A percentile compares a stretch with the other conserved stretches of the same genome.
Conservation (phyloP, 768 basidiomycete genomes). For the Porphyrellus cyaneotinctus region DNA sequence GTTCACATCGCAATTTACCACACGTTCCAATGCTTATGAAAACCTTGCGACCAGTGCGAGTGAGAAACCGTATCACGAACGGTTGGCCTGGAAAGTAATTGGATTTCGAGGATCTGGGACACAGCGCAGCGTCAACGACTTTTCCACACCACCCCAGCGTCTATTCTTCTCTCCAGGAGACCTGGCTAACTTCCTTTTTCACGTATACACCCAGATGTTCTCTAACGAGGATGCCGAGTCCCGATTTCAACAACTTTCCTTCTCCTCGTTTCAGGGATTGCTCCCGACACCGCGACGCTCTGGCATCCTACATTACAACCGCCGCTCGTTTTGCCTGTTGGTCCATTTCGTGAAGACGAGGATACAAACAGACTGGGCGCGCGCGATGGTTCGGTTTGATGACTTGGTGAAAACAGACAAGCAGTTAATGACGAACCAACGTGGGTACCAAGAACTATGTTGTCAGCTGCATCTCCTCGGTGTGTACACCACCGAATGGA, state of each 20-base stretch:
- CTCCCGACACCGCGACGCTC: background rate
- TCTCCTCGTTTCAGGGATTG: background rate
- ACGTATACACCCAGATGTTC: constrained; percentile 27
- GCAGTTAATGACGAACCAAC: constrained; percentile 17
- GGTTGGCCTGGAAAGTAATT: constrained; percentile 24
- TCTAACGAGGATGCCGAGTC: constrained; percentile 17
- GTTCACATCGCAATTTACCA: constrained; percentile 22
- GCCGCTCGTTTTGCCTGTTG: constrained; percentile 45
- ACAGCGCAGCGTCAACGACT: background rate
- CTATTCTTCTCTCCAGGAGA: constrained; percentile 13
- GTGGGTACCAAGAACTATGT: constrained; percentile 44
- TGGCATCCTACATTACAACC: constrained; percentile 40
- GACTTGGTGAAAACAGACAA: constrained; percentile 5
- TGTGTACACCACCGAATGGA: constrained; percentile 29
- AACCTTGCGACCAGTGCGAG: background rate
- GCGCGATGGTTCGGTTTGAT: constrained; percentile 36
- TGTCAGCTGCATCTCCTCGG: constrained; percentile 40
- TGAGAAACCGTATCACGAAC: constrained; percentile 19
- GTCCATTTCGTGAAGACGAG: constrained; percentile 39
- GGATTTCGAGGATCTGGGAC: background rate
- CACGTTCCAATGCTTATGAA: constrained; percentile 24
- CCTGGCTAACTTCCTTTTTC: constrained; percentile 22
- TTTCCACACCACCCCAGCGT: background rate
- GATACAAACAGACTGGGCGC: constrained; percentile 39
- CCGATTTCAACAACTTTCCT: background rate